Percentiles rank a stretch among this genome's conserved stretches.
Evolutionary conservation across 805 yeast species (phyloP).

Genomic region (Candida andamanensis): DNA sequence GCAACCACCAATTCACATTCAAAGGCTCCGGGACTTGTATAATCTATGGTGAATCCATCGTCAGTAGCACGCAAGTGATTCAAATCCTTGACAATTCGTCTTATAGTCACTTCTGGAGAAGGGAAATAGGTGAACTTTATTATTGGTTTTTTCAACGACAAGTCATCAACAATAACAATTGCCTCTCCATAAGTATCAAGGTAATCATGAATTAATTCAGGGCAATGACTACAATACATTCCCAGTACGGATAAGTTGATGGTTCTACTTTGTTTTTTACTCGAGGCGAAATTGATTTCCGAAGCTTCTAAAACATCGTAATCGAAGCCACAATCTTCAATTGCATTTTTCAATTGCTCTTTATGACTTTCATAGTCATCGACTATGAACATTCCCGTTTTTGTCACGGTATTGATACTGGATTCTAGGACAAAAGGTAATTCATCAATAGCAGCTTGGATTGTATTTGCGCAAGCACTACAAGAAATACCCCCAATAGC

Average conservation of each 20-base stretch:
- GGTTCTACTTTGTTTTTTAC: conserved; percentile 47
- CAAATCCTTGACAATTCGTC: conserved; percentile 50
- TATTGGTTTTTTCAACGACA: conserved; percentile 51
- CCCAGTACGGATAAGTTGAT: conserved; percentile 56
- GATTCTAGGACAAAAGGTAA: conserved; percentile 50
- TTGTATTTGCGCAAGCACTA: conserved; percentile 61
- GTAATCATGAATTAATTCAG: conserved; percentile 46
- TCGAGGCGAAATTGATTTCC: conserved; percentile 43
- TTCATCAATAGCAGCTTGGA: conserved; percentile 41
- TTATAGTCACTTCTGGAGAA: conserved; percentile 43
- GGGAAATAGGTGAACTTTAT: conserved; percentile 66
- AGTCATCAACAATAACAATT: conserved; percentile 49
- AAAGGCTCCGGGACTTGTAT: conserved; percentile 29
- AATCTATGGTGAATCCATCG: conserved; percentile 15
- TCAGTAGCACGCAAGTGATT: conserved; percentile 35
- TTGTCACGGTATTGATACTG: conserved; percentile 54
- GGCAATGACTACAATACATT: conserved; percentile 71
- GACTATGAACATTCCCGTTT: conserved; percentile 58
- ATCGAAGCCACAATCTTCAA: conserved; percentile 68
- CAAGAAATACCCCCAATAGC: conserved; percentile 72
- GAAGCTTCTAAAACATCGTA: conserved; percentile 43
- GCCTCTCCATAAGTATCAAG: conserved; percentile 53
- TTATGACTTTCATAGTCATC: conserved; percentile 37
- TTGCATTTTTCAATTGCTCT: conserved; percentile 40
- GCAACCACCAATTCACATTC: conserved; percentile 50